A percentile compares a stretch with the other conserved stretches of the same genome.
These are phyloP conservation scores for Trichoderma aggressivum DNA, from an alignment of 2,329 filamentous ascomycete genomes.

Conservation along the genomic window DNA sequence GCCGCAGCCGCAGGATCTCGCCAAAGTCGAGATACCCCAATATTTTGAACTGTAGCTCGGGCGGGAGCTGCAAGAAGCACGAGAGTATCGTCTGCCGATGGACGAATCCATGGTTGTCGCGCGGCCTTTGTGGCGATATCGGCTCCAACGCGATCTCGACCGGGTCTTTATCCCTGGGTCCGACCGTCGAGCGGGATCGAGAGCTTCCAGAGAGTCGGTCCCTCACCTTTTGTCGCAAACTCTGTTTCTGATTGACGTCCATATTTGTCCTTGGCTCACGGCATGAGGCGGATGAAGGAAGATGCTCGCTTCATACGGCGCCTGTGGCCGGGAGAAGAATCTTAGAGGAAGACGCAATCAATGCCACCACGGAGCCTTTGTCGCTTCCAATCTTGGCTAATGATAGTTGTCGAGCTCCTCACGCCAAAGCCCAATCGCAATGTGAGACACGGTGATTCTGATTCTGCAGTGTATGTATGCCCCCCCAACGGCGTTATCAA, in stretches of 20 bases:
- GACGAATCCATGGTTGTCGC: neutral
- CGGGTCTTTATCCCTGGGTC: neutral
- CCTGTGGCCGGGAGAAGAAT: neutral
- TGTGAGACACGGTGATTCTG: neutral
- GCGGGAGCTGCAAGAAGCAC: conserved; percentile 36
- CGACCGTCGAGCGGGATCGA: neutral
- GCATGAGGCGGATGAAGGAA: neutral
- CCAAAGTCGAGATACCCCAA: conserved; percentile 41
- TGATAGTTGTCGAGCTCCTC: neutral
- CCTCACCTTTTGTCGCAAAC: neutral
- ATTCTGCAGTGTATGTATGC: neutral
- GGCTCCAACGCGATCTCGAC: neutral
- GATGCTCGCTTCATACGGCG: neutral
- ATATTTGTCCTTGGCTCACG: neutral
- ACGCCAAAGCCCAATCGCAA: neutral
- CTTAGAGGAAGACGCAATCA: neutral
- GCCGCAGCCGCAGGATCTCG: conserved; percentile 41
- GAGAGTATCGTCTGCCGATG: neutral
- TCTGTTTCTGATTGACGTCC: neutral
- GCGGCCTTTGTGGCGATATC: neutral
- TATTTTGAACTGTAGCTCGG: conserved; percentile 42
- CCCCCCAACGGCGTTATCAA: neutral
- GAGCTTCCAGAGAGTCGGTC: neutral
- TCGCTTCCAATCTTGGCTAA: neutral
- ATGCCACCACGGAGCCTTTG: neutral